phyloP scores from a whole-genome alignment of 345 rosid species.

The Murraya koenigii region DNA sequence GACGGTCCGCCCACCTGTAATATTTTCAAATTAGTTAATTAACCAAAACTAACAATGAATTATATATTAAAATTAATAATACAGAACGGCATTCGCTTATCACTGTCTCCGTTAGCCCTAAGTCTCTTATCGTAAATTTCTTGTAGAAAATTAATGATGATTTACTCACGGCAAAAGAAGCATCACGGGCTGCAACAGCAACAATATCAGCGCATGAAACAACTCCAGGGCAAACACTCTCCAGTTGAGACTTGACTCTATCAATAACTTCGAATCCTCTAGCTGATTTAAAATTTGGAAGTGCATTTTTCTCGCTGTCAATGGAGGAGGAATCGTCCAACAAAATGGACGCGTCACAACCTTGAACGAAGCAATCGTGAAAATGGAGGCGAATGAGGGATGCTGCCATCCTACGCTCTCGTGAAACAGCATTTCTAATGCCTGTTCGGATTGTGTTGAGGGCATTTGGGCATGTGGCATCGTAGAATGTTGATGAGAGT shows the following conservation, averaged over 20 bases:
- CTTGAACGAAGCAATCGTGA: slow-evolving; percentile 53
- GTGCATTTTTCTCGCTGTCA: slow-evolving; percentile 26
- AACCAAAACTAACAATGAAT: too few species aligned
- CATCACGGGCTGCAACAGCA: slow-evolving; percentile 59
- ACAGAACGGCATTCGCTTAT: too few species aligned
- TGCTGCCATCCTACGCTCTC: too few species aligned
- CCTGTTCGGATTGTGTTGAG: slow-evolving; percentile 36
- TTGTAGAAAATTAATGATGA: neutral
- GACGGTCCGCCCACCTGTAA: too few species aligned
- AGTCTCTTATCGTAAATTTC: slow-evolving; percentile 19
- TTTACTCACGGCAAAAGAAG: slow-evolving; percentile 34
- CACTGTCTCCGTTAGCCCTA: too few species aligned
- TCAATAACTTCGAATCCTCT: slow-evolving; percentile 21
- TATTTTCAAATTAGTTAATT: too few species aligned
- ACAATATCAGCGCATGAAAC: slow-evolving; percentile 69
- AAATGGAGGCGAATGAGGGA: too few species aligned
- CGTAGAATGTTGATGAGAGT: slow-evolving; percentile 49
- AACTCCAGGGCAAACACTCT: slow-evolving; percentile 46
- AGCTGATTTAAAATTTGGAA: neutral
- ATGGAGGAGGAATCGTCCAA: slow-evolving; percentile 33
- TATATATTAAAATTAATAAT: too few species aligned
- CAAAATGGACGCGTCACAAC: slow-evolving; percentile 56
- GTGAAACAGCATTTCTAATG: slow-evolving; percentile 21
- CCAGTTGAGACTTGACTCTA: slow-evolving; percentile 44
- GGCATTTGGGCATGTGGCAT: slow-evolving; percentile 44